A percentile compares a stretch with the other conserved stretches of the same genome.
Evolutionary conservation across 371 early-diverging fungal species (phyloP).

Genomic region (Mucor lusitanicus): DNA sequence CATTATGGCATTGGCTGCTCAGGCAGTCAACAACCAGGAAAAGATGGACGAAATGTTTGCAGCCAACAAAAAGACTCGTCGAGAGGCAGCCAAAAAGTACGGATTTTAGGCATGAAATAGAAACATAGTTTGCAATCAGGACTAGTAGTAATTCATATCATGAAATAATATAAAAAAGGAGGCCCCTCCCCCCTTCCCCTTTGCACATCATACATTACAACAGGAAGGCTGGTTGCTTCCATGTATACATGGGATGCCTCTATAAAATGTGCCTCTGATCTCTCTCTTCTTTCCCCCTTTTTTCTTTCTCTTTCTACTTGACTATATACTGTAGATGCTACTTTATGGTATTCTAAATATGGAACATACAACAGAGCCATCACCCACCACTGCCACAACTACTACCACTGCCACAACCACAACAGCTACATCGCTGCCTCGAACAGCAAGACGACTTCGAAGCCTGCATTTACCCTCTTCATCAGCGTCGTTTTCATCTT

Average conservation of each 20-base stretch:
- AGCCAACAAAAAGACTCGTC: conserved; percentile 60
- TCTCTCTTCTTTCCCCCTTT: conserved; percentile 3
- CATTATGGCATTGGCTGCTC: conserved; percentile 75
- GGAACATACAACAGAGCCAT: conserved; percentile 7
- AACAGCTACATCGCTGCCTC: background rate
- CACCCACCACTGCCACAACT: background rate
- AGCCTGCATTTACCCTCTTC: conserved; percentile 22
- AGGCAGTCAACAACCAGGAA: conserved; percentile 68
- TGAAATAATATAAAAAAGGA: conserved; percentile 3
- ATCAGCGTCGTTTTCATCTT: background rate
- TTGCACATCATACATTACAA: background rate
- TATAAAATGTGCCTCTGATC: background rate
- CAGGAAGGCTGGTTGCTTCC: background rate
- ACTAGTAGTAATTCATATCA: conserved; percentile 2
- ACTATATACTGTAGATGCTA: background rate
- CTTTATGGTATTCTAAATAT: conserved; percentile 12
- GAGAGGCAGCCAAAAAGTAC: conserved; percentile 73
- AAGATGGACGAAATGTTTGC: conserved; percentile 69
- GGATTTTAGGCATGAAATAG: conserved; percentile 32
- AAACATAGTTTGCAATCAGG: conserved; percentile 5
- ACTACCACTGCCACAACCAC: conserved; percentile 2
- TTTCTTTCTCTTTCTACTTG: background rate
- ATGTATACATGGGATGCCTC: background rate
- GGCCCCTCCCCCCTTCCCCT: background rate
- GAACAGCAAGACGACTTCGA: conserved; percentile 13